Evolutionary conservation across 2,329 filamentous ascomycete species (phyloP), one percentile per base, ranked within the genome.

Genomic region (Talaromyces piceae): DNA sequence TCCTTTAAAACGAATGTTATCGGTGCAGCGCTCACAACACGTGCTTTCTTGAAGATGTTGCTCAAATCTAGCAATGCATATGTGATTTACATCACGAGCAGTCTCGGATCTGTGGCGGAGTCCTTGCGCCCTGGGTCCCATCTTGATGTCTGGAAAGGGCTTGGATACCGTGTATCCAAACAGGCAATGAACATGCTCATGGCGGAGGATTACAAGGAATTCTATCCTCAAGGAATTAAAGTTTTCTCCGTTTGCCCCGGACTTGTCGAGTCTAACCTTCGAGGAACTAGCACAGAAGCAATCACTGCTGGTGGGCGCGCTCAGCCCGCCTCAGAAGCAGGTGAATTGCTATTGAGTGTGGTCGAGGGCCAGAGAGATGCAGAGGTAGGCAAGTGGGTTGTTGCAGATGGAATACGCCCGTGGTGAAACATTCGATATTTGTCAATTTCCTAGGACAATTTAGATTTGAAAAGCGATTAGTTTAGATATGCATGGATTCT

Each of bases 21-120:
- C 0, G 73, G 77, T 7, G 70, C 68, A 0, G 76, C 76, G 41
- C 66, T 77, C n/a, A 60, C 71, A 25, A 69, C 71, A 1, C 65
- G 67, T 11, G 66, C 71, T 1, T 79, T 81, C 56, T 63, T 82
- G 16, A 75, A 77, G 1, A 63, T 80, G 0, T 67, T 80, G 0
- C 63, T 79, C 13, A 68, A 70, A 47, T 43, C 39, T 4, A 5
- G 5, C 4, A 43, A 16, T 13, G 20, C 39, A 2, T 43, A 43
- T 9, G 8, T 43, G 13, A 4, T 43, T 25, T 43, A 43, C n/a
- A 43, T 43, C 39, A 43, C 20, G 4, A 43, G 39, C 39, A 13
- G 11, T 43, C 39, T 43, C 7, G 39, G 39, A 8, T 43, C 39
- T 5, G 11, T 43, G 18, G 11, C 20, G 5, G 23, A 22, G 13